phyloP scores from a whole-genome alignment of 192 early-diverging fungal genomes.

The Podila epigama region DNA sequence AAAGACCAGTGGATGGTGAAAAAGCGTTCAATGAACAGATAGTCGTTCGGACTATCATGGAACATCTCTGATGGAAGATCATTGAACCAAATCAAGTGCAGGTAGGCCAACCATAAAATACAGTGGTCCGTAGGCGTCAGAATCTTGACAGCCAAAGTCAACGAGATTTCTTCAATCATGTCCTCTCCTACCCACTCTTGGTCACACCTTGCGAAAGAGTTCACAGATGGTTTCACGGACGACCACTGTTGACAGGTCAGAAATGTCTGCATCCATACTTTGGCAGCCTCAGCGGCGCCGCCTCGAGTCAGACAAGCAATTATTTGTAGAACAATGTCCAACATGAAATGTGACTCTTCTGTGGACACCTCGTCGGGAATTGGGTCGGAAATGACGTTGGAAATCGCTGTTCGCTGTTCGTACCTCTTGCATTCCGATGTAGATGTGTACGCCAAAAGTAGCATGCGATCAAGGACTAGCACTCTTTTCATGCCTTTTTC shows the following conservation, averaged over 20 bases:
- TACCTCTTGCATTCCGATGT: no score
- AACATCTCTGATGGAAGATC: conserved; percentile 30
- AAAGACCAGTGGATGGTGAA: conserved; percentile 33
- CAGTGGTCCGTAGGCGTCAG: conserved; percentile 24
- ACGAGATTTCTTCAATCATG: conserved; percentile 29
- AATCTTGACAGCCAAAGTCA: conserved; percentile 19
- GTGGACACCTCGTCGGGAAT: neutral
- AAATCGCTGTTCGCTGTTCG: no score
- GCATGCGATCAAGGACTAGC: conserved; percentile 32
- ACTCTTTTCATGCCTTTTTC: conserved; percentile 9
- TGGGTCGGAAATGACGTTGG: no score
- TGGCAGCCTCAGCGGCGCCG: conserved; percentile 24
- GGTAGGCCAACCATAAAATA: conserved; percentile 34
- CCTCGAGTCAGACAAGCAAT: conserved; percentile 10
- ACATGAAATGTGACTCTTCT: conserved; percentile 15
- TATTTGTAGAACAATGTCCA: conserved; percentile 31
- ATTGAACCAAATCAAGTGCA: conserved; percentile 43
- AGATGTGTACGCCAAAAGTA: conserved; percentile 15
- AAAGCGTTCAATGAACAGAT: conserved; percentile 9
- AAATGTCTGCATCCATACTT: conserved; percentile 41
- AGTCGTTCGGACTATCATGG: conserved; percentile 21
- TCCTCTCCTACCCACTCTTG: conserved; percentile 31
- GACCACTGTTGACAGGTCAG: conserved; percentile 25
- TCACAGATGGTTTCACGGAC: conserved; percentile 7
- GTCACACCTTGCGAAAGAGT: conserved; percentile 19